Evolutionary conservation across 441 rosid species (phyloP).

Genomic region (Gossypium lobatum): DNA sequence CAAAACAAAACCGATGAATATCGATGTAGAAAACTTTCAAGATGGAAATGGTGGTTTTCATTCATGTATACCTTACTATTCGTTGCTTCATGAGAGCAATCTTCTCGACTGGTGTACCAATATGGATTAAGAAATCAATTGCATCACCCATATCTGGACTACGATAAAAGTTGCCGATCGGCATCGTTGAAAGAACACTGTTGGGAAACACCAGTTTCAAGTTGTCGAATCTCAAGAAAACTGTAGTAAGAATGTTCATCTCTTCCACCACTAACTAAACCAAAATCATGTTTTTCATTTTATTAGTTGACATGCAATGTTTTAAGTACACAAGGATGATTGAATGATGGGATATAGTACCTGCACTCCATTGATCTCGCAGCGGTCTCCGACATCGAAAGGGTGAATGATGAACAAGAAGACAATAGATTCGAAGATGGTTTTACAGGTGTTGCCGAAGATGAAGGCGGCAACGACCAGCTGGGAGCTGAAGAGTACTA

Average conservation of each 20-base stretch:
- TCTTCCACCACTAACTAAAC: conserved; percentile 75
- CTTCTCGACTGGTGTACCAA: conserved; percentile 67
- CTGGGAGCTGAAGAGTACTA: conserved; percentile 60
- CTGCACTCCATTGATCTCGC: conserved; percentile 70
- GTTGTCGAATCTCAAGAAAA: conserved; percentile 69
- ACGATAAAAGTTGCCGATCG: conserved; percentile 62
- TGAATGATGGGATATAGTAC: conserved; percentile 20
- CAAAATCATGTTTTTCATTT: background rate
- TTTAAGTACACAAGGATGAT: background rate
- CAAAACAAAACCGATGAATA: background rate
- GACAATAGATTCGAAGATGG: conserved; percentile 65
- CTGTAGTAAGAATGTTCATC: conserved; percentile 79
- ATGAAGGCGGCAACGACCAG: conserved; percentile 65
- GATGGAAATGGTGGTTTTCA: background rate
- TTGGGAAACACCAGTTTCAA: conserved; percentile 54
- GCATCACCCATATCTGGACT: conserved; percentile 91
- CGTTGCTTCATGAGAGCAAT: conserved; percentile 46
- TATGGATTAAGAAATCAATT: conserved; percentile 53
- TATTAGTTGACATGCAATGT: background rate
- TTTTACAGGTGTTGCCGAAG: conserved; percentile 79
- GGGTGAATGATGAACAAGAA: conserved; percentile 83
- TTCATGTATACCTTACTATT: conserved; percentile 35
- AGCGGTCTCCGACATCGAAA: conserved; percentile 77
- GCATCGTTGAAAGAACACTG: conserved; percentile 51
- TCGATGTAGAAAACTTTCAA: background rate